Base-by-base conservation (phyloP, 768 basidiomycete species). In the Tulasnella sp. region DNA sequence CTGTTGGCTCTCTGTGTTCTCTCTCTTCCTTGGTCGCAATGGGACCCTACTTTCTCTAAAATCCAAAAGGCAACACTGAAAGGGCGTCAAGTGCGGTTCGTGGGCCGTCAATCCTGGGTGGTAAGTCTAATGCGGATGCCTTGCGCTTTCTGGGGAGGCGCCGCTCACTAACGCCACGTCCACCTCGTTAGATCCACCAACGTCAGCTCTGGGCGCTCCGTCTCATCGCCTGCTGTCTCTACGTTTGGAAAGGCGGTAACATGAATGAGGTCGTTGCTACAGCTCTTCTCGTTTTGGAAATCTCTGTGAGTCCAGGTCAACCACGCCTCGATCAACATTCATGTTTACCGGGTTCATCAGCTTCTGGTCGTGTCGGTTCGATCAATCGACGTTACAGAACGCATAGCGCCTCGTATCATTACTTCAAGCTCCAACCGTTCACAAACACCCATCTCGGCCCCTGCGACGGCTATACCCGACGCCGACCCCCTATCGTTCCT, bases 21-120 rank as follows among this genome's bases (percentile, higher is more conserved):
- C 20, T 94, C 94, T 26, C 82, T 95, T 20, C 81, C 91, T 7
- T 96, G 95, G 91, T 90, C 90, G 0, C 89, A 88, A 1, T 97
- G 95, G 95, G 91, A 97, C 82, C 95, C 94, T 16, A 92, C 92
- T 26, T 95, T 94, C 83, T 73, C 80, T 84, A 87, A 32, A 85
- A 88, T 13, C 85, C 89, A 75, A 87, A 87, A 46, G 55, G 61
- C 80, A 35, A 32, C 78, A 20, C 44, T 55, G 23, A 37, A 79
- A 42, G 77, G 76, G 26, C 75, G 79, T 20, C 57, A 75, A 37
- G 61, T 80, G 5, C 78, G 77, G 69, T 77, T 82, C 1, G 61
- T 51, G 4, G 82, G 82, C 5, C 75, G 82, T 20, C 71, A 69
- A 13, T 77, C 74, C 37, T 84, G 83, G 83, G 77, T 81, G 11